Evolutionary conservation across 208 protist genomes (phyloP).

Genomic region (Trypanosoma rangeli): DNA sequence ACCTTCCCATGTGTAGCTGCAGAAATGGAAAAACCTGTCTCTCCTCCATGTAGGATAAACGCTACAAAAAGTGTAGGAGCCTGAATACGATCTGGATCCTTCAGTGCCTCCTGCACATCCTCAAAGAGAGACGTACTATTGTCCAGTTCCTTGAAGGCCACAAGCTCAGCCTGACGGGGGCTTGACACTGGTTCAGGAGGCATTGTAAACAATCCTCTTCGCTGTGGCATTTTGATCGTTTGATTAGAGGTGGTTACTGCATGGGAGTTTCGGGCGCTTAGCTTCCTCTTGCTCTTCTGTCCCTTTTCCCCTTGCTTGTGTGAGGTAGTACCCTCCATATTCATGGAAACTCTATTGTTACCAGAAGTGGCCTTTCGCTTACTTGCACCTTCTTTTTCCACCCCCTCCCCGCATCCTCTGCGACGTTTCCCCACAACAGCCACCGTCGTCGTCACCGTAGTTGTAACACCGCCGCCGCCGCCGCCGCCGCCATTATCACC

Average conservation of each 20-base stretch:
- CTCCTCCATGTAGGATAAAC: constrained; percentile 31
- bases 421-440: constrained; percentile 12
- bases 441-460: neutral
- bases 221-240: neutral
- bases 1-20: constrained; percentile 34
- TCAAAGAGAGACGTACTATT: constrained; percentile 44
- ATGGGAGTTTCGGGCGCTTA: neutral
- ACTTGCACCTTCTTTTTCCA: neutral
- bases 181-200: constrained; percentile 2
- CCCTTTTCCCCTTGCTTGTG: neutral
- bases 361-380: neutral
- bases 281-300: constrained; percentile 18
- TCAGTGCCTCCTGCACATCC: constrained; percentile 46
- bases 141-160: constrained; percentile 43
- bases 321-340: neutral
- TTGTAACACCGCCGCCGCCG: neutral
- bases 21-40: constrained; percentile 48
- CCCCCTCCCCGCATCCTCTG: constrained; percentile 2
- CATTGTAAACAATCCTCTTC: constrained; percentile 52
- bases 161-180: neutral
- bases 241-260: neutral
- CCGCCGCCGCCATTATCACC: constrained; percentile 12
- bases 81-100: constrained; percentile 84
- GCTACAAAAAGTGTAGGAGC: constrained; percentile 80
- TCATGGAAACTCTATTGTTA: neutral